Conservation (phyloP, 306 rosid species). For the Sicyos baderoa region DNA sequence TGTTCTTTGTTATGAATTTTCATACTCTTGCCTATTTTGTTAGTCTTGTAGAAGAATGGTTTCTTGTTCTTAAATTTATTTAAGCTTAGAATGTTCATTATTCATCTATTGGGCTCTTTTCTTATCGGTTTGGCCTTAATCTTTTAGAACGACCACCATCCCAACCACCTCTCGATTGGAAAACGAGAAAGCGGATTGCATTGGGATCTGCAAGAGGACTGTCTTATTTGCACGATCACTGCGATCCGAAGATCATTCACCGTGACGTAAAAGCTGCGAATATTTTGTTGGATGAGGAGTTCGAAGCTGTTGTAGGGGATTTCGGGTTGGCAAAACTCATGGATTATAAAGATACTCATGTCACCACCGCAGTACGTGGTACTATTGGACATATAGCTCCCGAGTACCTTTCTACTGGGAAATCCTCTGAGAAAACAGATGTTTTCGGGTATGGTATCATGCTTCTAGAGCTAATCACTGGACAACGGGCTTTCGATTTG, state of each 20-base stretch:
- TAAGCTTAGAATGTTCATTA: not conserved
- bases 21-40: not conserved
- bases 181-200: conserved; percentile 81
- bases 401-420: conserved; percentile 84
- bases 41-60: not conserved
- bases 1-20: not conserved
- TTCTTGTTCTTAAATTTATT: not conserved
- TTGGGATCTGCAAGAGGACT: conserved; percentile 98
- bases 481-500: conserved; percentile 95
- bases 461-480: conserved; percentile 96
- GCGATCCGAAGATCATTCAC: conserved; percentile 95
- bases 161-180: conserved; percentile 95
- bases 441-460: conserved; percentile 93
- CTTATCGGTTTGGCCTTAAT: not conserved
- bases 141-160: conserved; percentile 70
- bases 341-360: conserved; percentile 99
- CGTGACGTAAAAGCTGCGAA: conserved; percentile 98
- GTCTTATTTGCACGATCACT: conserved; percentile 93
- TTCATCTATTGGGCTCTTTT: not conserved
- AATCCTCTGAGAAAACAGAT: conserved; percentile 92
- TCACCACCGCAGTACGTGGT: conserved; percentile 90
- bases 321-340: conserved; percentile 95
- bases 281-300: conserved; percentile 93
- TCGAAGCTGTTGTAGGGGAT: conserved; percentile 98
- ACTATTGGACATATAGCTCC: conserved; percentile 97